Evolutionary conservation across 208 protist species (phyloP), one percentile per base, ranked within the genome.

Genomic region (Leishmania guyanensis): DNA sequence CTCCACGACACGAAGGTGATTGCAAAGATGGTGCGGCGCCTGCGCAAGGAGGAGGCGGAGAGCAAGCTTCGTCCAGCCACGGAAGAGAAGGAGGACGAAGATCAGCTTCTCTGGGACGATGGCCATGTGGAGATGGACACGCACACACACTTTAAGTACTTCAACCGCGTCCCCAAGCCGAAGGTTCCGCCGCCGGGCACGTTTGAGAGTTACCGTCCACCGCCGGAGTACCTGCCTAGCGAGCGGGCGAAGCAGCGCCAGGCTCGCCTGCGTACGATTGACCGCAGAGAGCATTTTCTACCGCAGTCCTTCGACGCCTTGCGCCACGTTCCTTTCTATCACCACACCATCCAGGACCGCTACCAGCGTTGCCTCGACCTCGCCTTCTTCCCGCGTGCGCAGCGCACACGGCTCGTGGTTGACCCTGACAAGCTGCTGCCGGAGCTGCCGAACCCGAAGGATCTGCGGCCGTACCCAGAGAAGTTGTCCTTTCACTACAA

Each of bases 351-450:
- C 72, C 91, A 99, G 82, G 99, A 99, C 81, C 94, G 98, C 46
- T 99, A 99, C 81, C 99, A 99, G 86, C 95, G 99, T 50, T 99
- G 99, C 89, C 93, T 99, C 22, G 99, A 99, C 90, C 95, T 99
- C 36, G 99, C 99, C 84, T 93, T 99, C 68, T 99, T 99, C 89
- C 98, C 99, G 9, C 94, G 99, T 53, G 88, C 91, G 39, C 96
- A 97, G 84, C 95, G 89, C 62, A 96, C 91, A 20, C 92, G 93
- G 14, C 93, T 98, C 33, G 96, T 99, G 58, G 92, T 99, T 46
- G 92, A 98, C 86, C 98, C 98, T 0, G 94, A 99, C 20, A 94
- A 96, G 74, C 92, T 99, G 43, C 88, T 99, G 26, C 99, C 99
- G 8, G 93, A 99, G 79, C 92, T 99, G 65, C 99, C 99, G 16